These are phyloP conservation scores for Megacollybia marginata DNA, from an alignment of 768 basidiomycete species.

Conservation along the genomic window DNA sequence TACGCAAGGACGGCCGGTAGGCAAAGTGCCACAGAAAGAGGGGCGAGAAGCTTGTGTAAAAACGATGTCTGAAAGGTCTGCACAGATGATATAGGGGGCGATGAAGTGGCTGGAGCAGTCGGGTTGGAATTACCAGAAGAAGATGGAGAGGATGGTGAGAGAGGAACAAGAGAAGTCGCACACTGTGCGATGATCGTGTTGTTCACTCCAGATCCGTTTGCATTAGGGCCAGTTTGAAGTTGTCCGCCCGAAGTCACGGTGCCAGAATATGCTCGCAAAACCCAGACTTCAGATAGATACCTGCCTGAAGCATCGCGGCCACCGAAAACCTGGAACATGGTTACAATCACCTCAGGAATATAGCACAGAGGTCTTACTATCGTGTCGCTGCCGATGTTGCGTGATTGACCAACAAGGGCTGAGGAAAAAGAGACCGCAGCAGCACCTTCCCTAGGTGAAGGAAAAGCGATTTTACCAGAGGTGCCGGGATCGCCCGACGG, in stretches of 20 bases:
- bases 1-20: slow-evolving; percentile 29
- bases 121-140: slow-evolving; percentile 14
- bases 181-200: slow-evolving; percentile 55
- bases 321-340: slow-evolving; percentile 49
- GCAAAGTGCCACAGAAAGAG: slow-evolving; percentile 34
- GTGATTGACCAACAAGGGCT: slow-evolving; percentile 50
- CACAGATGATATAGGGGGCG: too few species aligned
- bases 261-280: slow-evolving; percentile 68
- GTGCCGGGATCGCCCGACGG: slow-evolving; percentile 70
- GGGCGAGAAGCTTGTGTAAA: slow-evolving; percentile 36
- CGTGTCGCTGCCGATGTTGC: slow-evolving; percentile 50
- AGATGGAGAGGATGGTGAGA: too few species aligned
- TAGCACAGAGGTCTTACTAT: slow-evolving; percentile 31
- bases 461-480: slow-evolving; percentile 42
- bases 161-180: slow-evolving; percentile 29
- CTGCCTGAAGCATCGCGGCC: slow-evolving; percentile 61
- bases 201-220: slow-evolving; percentile 61
- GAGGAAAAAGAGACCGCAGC: slow-evolving; percentile 47
- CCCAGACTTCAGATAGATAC: slow-evolving; percentile 71
- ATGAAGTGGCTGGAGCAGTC: slow-evolving; percentile 9
- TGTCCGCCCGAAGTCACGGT: slow-evolving; percentile 33
- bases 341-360: background rate
- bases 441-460: slow-evolving; percentile 66
- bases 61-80: slow-evolving; percentile 27
- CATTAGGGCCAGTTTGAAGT: slow-evolving; percentile 47